These are phyloP conservation scores for Penicillium sp. DNA, from an alignment of 2,329 filamentous ascomycete species.

Conservation along the genomic window DNA sequence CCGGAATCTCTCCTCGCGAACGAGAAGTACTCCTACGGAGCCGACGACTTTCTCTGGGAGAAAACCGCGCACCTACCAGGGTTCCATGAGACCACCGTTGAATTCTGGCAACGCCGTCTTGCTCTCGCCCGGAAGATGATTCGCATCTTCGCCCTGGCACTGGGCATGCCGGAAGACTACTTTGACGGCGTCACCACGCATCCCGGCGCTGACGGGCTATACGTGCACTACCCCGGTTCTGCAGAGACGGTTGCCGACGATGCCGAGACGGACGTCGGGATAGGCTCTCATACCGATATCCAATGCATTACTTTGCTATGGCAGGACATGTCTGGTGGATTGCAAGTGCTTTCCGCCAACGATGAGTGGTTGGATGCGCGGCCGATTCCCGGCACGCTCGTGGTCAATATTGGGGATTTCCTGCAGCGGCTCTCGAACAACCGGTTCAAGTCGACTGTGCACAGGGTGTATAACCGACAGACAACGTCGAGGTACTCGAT, in stretches of 20 bases:
- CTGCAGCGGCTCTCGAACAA: conserved; percentile 54
- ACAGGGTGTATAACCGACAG: conserved; percentile 44
- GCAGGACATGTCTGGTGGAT: conserved; percentile 44
- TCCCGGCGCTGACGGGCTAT: conserved; percentile 48
- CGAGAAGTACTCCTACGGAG: conserved; percentile 43
- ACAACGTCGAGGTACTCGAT: conserved; percentile 50
- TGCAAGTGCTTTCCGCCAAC: conserved; percentile 44
- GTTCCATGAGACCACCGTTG: conserved; percentile 20
- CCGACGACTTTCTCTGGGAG: conserved; percentile 55
- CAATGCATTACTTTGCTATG: conserved; percentile 52
- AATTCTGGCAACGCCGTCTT: conserved; percentile 34
- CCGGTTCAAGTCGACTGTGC: conserved; percentile 51
- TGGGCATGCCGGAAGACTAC: conserved; percentile 54
- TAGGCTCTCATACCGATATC: conserved; percentile 51
- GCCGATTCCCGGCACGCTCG: conserved; percentile 47
- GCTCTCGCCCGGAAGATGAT: conserved; percentile 52
- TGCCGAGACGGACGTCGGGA: conserved; percentile 36
- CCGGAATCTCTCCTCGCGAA: conserved; percentile 46
- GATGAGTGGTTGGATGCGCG: conserved; percentile 31
- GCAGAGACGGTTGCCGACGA: conserved; percentile 29
- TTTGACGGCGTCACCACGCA: conserved; percentile 56
- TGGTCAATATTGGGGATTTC: conserved; percentile 55
- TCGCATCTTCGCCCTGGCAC: conserved; percentile 54
- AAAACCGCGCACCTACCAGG: conserved; percentile 47
- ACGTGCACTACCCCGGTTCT: conserved; percentile 48